Evolutionary conservation across 2,329 filamentous ascomycete genomes (phyloP), one percentile per base, ranked within the genome.

Genomic region (Onygenales sp.): DNA sequence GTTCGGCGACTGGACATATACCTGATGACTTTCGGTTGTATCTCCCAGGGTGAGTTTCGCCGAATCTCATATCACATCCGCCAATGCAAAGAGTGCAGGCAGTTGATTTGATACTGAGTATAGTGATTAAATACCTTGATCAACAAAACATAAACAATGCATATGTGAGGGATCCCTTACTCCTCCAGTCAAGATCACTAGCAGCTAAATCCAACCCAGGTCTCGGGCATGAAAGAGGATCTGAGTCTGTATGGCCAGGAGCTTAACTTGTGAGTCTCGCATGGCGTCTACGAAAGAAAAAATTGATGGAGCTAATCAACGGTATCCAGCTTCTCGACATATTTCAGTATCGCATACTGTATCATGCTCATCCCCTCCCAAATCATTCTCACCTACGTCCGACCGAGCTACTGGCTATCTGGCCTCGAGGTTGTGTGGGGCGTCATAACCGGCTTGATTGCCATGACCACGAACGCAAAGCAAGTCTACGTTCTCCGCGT

Each of bases 401-500:
- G 66, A 56, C 55, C 66, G 53, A 58, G 68, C 39, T 62, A 54
- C 45, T 67, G 63, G 63, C 56, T 67, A 1, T 60, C 64, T 0
- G 60, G 59, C 0, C 47, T 65, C n/a, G 65, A 66, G 43, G 55
- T 67, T 2, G 38, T 56, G 10, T 66, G 64, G 65, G 64, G 63
- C 27, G 51, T 66, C n/a, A 51, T 67, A 14, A 66, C 64, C 2
- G 63, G 63, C 0, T 52, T 64, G 2, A 58, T 66, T 41, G 65
- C 65, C 3, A 61, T 62, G 58, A 55, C 60, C 31, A 66, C 57
- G 21, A 62, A 51, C 36, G 65, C 63, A 1, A 59, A 64, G 32
- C 66, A 67, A 32, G 56, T 68, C n/a, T 67, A 66, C 27, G 55
- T 57, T 2, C 43, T 67, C 5, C 61, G 65, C 2, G 64, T 65